Evolutionary conservation across 2,329 filamentous ascomycete species (phyloP), one percentile per base, ranked within the genome.

Genomic region (Colletotrichum spinosum): DNA sequence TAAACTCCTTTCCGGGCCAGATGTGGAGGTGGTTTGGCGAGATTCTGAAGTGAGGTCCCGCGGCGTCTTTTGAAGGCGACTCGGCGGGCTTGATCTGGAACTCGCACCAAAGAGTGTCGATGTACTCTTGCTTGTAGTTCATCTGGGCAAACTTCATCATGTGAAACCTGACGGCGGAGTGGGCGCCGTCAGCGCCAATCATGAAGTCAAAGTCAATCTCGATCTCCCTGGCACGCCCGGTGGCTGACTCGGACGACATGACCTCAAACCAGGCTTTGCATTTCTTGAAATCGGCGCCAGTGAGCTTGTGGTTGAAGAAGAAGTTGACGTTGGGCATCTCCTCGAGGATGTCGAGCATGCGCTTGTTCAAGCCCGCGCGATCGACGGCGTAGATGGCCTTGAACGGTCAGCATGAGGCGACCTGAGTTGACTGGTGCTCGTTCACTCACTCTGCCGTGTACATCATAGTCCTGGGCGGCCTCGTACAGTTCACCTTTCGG

Each of bases 101-200:
- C 75, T 99, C 96, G 77, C 95, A 98, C 96, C 96, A 99, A 6
- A 98, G 81, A 0, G 94, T 96, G 77, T 98, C 95, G 74, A 99
- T 96, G 77, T 99, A 99, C 72, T 93, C 89, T 75, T 99, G 96
- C 71, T 92, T 86, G 74, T 97, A 99, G 78, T 96, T 89, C 88
- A 98, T 93, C 10, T 92, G 89, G 1, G 91, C 87, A 72, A 88
- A 97, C 79, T 98, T 98, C 95, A 99, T 99, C 79, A 99, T 82
- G 74, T 98, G 94, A 75, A 93, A 97, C 55, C 96, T 86, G 4
- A 94, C 90, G 48, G 94, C 90, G 0, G 95, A 98, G 79, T 99
- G 95, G 0, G 96, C 96, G 8, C 96, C 96, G 73, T 99, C 96
- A 39, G 95, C 94, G 9, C 96, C 96, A 63, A 99, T 92, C 81